Evolutionary conservation across 768 basidiomycete genomes (phyloP).

Genomic region (Epithele typhae): DNA sequence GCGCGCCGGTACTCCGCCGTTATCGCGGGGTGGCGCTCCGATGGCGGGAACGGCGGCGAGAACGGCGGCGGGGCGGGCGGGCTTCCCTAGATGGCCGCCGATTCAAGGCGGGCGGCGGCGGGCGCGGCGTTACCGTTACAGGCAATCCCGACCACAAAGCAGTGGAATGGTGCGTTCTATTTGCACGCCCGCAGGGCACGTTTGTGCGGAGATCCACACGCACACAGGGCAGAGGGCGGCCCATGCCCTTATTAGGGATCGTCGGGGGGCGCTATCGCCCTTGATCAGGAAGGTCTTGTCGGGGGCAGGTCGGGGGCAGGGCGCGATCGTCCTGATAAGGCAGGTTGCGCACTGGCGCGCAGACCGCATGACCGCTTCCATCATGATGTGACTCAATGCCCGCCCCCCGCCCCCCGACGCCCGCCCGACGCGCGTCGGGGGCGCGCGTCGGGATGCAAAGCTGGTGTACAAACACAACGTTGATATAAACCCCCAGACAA

Average conservation of each 20-base stretch:
- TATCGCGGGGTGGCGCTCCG: too few relatives aligned
- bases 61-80: too few relatives aligned
- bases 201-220: constrained; percentile 5
- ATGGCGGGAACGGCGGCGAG: too few relatives aligned
- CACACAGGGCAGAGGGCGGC: constrained; percentile 7
- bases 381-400: constrained; percentile 16
- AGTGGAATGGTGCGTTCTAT: neutral
- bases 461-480: constrained; percentile 1
- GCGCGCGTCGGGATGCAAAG: constrained; percentile 4
- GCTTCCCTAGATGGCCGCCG: too few relatives aligned
- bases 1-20: too few relatives aligned
- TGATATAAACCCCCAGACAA: constrained; percentile 5
- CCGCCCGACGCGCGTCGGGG: constrained; percentile 10
- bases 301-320: neutral
- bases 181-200: neutral
- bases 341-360: constrained; percentile 3
- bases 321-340: constrained; percentile 2
- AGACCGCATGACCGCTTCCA: constrained; percentile 4
- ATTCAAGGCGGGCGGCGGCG: neutral
- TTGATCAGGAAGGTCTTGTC: neutral
- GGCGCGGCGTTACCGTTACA: constrained; percentile 1
- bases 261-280: too few relatives aligned
- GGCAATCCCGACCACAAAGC: constrained; percentile 1
- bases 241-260: too few relatives aligned
- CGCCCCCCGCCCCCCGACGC: constrained; percentile 15